phyloP scores from a whole-genome alignment of 1,139 yeast species.

The Wickerhamomyces sp. region DNA sequence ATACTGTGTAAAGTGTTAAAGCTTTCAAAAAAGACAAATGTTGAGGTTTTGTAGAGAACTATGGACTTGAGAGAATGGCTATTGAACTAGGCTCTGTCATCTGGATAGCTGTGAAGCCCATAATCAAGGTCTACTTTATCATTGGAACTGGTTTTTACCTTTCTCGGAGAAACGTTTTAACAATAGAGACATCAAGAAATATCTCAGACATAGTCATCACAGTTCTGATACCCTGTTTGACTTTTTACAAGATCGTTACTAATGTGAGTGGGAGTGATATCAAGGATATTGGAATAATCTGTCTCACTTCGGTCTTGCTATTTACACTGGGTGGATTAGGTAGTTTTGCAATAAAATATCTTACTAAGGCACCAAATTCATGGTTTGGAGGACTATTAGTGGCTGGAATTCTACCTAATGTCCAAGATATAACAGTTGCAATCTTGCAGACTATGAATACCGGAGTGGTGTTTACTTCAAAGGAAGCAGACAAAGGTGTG shows the following conservation, averaged over 20 bases:
- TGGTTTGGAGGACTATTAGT: slow-evolving; percentile 78
- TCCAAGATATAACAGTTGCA: slow-evolving; percentile 86
- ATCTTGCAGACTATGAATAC: slow-evolving; percentile 74
- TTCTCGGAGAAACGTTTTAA: slow-evolving; percentile 61
- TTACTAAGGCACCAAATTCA: slow-evolving; percentile 52
- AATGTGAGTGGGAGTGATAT: slow-evolving; percentile 70
- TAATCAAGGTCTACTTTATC: slow-evolving; percentile 78
- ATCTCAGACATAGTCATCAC: slow-evolving; percentile 66
- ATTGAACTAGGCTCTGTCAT: slow-evolving; percentile 56
- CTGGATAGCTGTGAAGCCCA: slow-evolving; percentile 84
- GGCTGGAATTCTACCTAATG: slow-evolving; percentile 76
- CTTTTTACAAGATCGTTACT: slow-evolving; percentile 70
- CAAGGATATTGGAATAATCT: slow-evolving; percentile 65
- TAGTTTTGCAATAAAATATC: slow-evolving; percentile 18
- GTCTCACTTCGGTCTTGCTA: slow-evolving; percentile 8
- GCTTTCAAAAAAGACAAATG: background rate
- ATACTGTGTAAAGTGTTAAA: too few relatives aligned
- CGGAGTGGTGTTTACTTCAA: slow-evolving; percentile 51
- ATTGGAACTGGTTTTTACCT: slow-evolving; percentile 66
- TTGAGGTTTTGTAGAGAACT: background rate
- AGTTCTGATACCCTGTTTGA: slow-evolving; percentile 71
- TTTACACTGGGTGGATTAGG: slow-evolving; percentile 13
- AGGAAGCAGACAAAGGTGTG: slow-evolving; percentile 66
- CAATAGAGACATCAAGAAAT: slow-evolving; percentile 71
- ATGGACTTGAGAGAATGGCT: background rate